phyloP scores from a whole-genome alignment of 345 rosid genomes.

The Citrus sinensis region DVS_A1.0 CM039169.1:25561501-25562000 shows the following conservation, averaged over 20 bases:
- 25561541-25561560: constrained; percentile 17
- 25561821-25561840: constrained; percentile 52
- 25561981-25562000: background rate
- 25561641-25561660: constrained; percentile 13
- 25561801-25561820: constrained; percentile 92
- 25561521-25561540: constrained; percentile 8
- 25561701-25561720: constrained; percentile 83
- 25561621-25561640: constrained; percentile 22
- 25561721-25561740: constrained; percentile 81
- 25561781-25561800: constrained; percentile 99
- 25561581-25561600: constrained; percentile 30
- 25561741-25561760: constrained; percentile 81
- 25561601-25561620: constrained; percentile 23
- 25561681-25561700: constrained; percentile 46
- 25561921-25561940: constrained; percentile 92
- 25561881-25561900: constrained; percentile 79
- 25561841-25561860: constrained; percentile 92
- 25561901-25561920: constrained; percentile 93
- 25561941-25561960: constrained; percentile 95
- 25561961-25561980: constrained; percentile 83
- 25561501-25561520: background rate
- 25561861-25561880: constrained; percentile 97
- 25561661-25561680: constrained; percentile 12
- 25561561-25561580: constrained; percentile 16
- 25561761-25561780: constrained; percentile 84